phyloP scores from a whole-genome alignment of 2,329 filamentous ascomycete genomes.

The Epichloe sp. region DNA sequence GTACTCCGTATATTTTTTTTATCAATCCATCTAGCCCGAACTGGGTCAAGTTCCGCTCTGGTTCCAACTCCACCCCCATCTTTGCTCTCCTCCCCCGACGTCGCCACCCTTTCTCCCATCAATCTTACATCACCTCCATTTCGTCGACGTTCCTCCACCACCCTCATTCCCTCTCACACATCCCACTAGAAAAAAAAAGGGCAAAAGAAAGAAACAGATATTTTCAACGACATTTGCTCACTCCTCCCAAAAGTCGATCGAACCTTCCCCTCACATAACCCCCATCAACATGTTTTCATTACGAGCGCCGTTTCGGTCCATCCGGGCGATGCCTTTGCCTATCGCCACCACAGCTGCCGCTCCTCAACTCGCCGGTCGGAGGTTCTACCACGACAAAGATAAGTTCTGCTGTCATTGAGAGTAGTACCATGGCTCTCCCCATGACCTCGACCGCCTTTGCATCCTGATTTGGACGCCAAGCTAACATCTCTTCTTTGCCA shows the following conservation, averaged over 20 bases:
- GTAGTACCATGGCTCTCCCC: not conserved
- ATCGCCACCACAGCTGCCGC: conserved; percentile 5
- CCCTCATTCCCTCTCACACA: not conserved
- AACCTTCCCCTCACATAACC: not conserved
- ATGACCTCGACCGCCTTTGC: not conserved
- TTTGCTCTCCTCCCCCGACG: not conserved
- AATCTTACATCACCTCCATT: conserved; percentile 1
- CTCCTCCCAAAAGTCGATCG: not conserved
- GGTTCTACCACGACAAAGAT: conserved; percentile 37
- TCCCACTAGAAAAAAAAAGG: not conserved
- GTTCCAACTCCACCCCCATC: not conserved
- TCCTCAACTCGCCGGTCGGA: conserved; percentile 23
- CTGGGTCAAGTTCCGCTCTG: not conserved
- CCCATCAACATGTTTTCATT: conserved; percentile 8
- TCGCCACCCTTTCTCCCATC: conserved; percentile 2
- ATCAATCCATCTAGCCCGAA: conserved; percentile 3
- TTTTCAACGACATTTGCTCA: not conserved
- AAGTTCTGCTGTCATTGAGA: not conserved
- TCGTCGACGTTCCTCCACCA: not conserved
- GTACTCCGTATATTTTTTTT: not conserved
- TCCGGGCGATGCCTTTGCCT: conserved; percentile 8
- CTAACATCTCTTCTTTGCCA: conserved; percentile 3
- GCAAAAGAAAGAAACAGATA: not conserved
- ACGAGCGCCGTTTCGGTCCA: conserved; percentile 7
- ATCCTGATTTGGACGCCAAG: not conserved